phyloP scores from a whole-genome alignment of 257 asterid genomes.

The Ilex aquifolium region DNA sequence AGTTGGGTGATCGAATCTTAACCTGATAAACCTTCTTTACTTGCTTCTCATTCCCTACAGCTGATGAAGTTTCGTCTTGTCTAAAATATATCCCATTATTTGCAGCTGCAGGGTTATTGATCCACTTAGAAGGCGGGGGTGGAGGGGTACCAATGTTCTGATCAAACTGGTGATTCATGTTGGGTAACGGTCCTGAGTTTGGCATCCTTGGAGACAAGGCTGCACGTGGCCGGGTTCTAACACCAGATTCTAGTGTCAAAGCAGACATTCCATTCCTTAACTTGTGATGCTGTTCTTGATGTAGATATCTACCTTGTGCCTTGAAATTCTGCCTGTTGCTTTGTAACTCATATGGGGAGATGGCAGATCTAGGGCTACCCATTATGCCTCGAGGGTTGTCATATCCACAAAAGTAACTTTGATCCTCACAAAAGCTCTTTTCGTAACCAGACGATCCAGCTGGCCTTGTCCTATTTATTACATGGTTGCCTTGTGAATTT shows the following conservation, averaged over 20 bases:
- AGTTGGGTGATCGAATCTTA: slow-evolving; percentile 23
- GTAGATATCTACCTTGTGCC: slow-evolving; percentile 32
- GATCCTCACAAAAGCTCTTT: slow-evolving; percentile 42
- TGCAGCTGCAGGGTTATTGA: slow-evolving; percentile 31
- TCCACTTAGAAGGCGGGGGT: slow-evolving; percentile 79
- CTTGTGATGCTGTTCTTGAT: slow-evolving; percentile 42
- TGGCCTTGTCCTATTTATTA: slow-evolving; percentile 34
- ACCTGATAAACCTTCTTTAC: slow-evolving; percentile 57
- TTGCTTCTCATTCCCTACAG: slow-evolving; percentile 30
- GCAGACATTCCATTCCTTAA: slow-evolving; percentile 49
- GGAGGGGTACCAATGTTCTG: slow-evolving; percentile 44
- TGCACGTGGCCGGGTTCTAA: slow-evolving; percentile 18
- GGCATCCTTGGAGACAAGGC: slow-evolving; percentile 31
- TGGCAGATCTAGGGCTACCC: slow-evolving; percentile 30
- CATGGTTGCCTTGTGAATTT: slow-evolving; percentile 27
- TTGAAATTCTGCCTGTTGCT: slow-evolving; percentile 31
- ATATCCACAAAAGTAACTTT: slow-evolving; percentile 21
- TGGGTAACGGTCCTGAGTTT: slow-evolving; percentile 25
- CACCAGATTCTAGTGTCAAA: slow-evolving; percentile 43
- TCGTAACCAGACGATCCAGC: slow-evolving; percentile 39
- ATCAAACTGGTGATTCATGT: slow-evolving; percentile 13
- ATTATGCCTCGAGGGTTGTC: slow-evolving; percentile 31
- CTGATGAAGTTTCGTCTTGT: slow-evolving; percentile 26
- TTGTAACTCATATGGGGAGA: slow-evolving; percentile 26
- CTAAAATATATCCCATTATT: slow-evolving; percentile 17